Percentiles rank a stretch among this genome's conserved stretches.
Conservation (phyloP, 2,329 filamentous ascomycete species). For the Lachnellula occidentalis region DNA sequence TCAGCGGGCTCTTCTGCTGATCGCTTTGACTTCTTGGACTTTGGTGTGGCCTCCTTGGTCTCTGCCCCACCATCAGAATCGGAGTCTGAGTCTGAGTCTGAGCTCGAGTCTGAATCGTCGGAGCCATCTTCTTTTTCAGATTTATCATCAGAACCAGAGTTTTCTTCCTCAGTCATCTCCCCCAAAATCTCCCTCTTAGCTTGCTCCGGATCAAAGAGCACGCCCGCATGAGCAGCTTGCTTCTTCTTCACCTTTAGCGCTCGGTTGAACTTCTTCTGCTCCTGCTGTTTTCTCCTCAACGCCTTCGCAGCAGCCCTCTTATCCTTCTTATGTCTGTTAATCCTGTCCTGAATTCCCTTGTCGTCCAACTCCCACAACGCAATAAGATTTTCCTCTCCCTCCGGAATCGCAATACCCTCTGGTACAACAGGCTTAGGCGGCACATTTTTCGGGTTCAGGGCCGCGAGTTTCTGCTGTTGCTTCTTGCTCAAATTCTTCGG, state of each 20-base stretch:
- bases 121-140: background rate
- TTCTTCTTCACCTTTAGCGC: conserved; percentile 25
- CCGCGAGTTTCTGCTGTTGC: conserved; percentile 16
- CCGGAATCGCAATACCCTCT: conserved; percentile 23
- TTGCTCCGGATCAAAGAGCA: conserved; percentile 21
- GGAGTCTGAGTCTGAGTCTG: conserved; percentile 7
- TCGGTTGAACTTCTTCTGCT: conserved; percentile 26
- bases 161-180: conserved; percentile 4
- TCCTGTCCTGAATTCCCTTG: conserved; percentile 24
- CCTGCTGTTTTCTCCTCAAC: conserved; percentile 17
- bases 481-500: conserved; percentile 15
- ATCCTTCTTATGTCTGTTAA: conserved; percentile 18
- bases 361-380: conserved; percentile 32
- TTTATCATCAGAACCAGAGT: background rate
- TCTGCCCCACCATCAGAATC: conserved; percentile 8
- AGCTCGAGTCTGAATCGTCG: conserved; percentile 6
- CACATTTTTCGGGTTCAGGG: conserved; percentile 15
- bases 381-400: conserved; percentile 30
- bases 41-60: conserved; percentile 4
- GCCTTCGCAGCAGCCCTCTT: conserved; percentile 18
- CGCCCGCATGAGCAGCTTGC: conserved; percentile 16
- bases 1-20: conserved; percentile 5
- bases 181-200: conserved; percentile 22
- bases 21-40: conserved; percentile 4
- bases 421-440: conserved; percentile 28